A percentile compares a stretch with the other conserved stretches of the same genome.
phyloP scores from a whole-genome alignment of 148 eudicot genomes.

The Chenopodium quinoa region DNA sequence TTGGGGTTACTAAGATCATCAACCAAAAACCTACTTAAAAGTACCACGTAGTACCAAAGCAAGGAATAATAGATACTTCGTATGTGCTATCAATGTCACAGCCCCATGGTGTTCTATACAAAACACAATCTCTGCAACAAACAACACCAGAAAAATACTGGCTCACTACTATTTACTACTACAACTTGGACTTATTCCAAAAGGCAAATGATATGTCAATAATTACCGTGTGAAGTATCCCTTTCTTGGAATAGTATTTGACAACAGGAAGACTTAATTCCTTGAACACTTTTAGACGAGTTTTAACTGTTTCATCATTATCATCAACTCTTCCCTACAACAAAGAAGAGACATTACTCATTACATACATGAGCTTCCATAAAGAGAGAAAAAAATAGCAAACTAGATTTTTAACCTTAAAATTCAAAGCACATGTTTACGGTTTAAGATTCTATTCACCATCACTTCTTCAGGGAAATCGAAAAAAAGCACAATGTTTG shows the following conservation, averaged over 20 bases:
- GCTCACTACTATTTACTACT: background rate
- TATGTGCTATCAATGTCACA: background rate
- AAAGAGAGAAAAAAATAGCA: background rate
- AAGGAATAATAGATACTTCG: background rate
- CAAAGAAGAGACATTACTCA: conserved; percentile 22
- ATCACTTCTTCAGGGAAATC: conserved; percentile 89
- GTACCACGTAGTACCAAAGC: background rate
- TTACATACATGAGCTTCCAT: conserved; percentile 12
- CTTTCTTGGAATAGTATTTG: conserved; percentile 68
- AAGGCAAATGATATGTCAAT: background rate
- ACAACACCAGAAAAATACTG: background rate
- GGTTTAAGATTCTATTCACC: conserved; percentile 79
- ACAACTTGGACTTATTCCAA: background rate
- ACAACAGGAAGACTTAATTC: conserved; percentile 77
- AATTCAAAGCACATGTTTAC: conserved; percentile 64
- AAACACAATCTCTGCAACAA: background rate
- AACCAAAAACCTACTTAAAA: background rate
- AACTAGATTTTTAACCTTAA: background rate
- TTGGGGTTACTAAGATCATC: background rate
- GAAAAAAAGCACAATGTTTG: conserved; percentile 88
- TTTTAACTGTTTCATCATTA: conserved; percentile 73
- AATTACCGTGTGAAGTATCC: conserved; percentile 82
- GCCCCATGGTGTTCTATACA: background rate
- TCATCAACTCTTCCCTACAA: conserved; percentile 86
- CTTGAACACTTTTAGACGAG: conserved; percentile 67